Evolutionary conservation across 441 rosid species (phyloP), one percentile per base, ranked within the genome.

Genomic region (Raphanus hybrid): DNA sequence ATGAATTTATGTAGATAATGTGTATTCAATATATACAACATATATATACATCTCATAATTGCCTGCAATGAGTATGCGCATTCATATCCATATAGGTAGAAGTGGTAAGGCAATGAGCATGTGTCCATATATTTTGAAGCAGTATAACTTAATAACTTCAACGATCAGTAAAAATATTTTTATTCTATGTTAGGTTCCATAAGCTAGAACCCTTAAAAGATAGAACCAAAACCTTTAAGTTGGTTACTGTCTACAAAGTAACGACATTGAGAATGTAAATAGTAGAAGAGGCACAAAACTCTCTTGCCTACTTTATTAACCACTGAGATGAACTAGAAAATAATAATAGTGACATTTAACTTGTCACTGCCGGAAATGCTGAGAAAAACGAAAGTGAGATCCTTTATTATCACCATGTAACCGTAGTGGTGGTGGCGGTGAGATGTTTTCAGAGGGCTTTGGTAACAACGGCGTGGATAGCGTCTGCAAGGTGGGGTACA

Each of bases 401-500:
- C 20, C 54, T 68, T 78, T 69, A 63, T 74, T 62, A 3, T 14
- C 18, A 48, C 34, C 64, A n/a, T 11, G 43, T 2, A 26, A 15
- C 58, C 5, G 60, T 50, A 0, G 27, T 15, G 0, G 27, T 15
- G 15, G 27, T 37, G 29, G 27, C 27, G 29, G 23, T 69, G 55
- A 10, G 62, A 43, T 32, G 8, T 11, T 54, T 71, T 81, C 64
- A 81, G 57, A 32, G 5, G 66, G 63, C 34, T 61, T 76, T 86
- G 50, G 90, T 85, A 27, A 87, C 96, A 45, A 89, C 92, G 11
- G 92, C 90, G 35, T 92, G 97, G 55, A 93, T 90, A 27, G 97
- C 89, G 70, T 90, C 94, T 1, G 96, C 90, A 27, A 93, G 93
- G 85, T 88, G 92, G 6, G 97, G 93, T 32, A 93, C 96, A 23